Evolutionary conservation across 257 asterid genomes (phyloP), one percentile per base, ranked within the genome.

Genomic region (Solanum chilense): DNA sequence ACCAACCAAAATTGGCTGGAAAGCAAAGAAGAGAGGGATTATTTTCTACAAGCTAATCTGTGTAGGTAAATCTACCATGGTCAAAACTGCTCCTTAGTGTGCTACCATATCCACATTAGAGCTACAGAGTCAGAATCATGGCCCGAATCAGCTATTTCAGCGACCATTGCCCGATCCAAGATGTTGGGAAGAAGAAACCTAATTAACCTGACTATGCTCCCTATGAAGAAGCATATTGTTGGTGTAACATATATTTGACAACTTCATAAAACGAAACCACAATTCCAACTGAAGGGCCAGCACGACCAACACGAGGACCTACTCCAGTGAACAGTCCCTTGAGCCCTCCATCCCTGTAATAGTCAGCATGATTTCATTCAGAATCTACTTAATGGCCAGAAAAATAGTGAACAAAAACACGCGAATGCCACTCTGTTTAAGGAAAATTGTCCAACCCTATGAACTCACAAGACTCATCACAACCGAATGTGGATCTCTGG

Each of bases 231-330:
- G 90, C 91, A 82, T 93, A 90, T 37, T 89, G 94, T 64, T 89
- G 93, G 87, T 92, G 94, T 18, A 97, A 89, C 31, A 88, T 82
- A 85, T 94, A 89, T 89, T 97, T 97, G 66, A 95, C 97, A 11
- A 97, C 98, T 91, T 97, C 99, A 62, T 97, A 96, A 86, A 97
- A 97, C 4, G 99, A 97, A 87, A 97, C 88, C 78, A 97, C 99
- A 25, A 97, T 96, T 88, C 98, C 99, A 12, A 97, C 99, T 0
- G 99, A 96, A 76, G 99, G 99, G 56, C 99, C 99, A 20, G 99
- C 98, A 21, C 99, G 99, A 78, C 93, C 98, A 83, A 96, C 97
- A 85, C 99, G 98, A 27, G 99, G 99, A 4, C 99, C 99, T 10
- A 94, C 99, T 25, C 99, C 99, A 23, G 99, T 93, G 82, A 96